A percentile compares a stretch with the other conserved stretches of the same genome.
Evolutionary conservation across 495 filamentous ascomycete species (phyloP).

Genomic region (Pyrenula massariospora): DNA sequence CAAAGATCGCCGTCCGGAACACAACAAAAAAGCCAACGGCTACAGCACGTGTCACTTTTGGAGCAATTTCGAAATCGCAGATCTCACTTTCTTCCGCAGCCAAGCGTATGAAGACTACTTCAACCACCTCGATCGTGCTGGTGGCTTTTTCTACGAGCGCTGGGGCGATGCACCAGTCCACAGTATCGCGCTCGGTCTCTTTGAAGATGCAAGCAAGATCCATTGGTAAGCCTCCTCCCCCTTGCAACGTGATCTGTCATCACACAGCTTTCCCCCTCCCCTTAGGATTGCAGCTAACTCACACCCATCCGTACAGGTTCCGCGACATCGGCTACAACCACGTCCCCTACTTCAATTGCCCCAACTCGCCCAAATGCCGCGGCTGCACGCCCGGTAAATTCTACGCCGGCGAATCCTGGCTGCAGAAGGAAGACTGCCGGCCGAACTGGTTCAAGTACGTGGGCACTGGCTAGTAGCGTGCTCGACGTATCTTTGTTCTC

Average conservation of each 20-base stretch:
- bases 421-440: conserved; percentile 87
- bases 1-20: conserved; percentile 59
- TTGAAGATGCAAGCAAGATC: conserved; percentile 81
- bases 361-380: conserved; percentile 87
- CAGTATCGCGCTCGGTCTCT: conserved; percentile 85
- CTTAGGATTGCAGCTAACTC: not conserved
- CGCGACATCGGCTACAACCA: conserved; percentile 98
- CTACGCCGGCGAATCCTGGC: conserved; percentile 72
- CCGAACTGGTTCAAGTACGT: conserved; percentile 95
- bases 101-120: conserved; percentile 92
- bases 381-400: conserved; percentile 78
- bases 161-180: conserved; percentile 99
- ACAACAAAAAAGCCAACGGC: conserved; percentile 68
- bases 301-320: conserved; percentile 55
- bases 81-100: conserved; percentile 90
- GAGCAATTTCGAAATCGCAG: conserved; percentile 97
- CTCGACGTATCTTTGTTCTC: no score
- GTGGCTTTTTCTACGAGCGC: conserved; percentile 97
- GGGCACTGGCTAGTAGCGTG: conserved; percentile 58
- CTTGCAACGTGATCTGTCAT: not conserved
- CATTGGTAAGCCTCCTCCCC: conserved; percentile 75
- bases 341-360: conserved; percentile 97
- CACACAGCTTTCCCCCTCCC: no score
- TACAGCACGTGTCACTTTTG: conserved; percentile 99
- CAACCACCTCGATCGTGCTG: conserved; percentile 83